These are phyloP conservation scores for Cercospora zeae-maydis DNA, from an alignment of 2,329 filamentous ascomycete species.

Conservation along the genomic window DNA sequence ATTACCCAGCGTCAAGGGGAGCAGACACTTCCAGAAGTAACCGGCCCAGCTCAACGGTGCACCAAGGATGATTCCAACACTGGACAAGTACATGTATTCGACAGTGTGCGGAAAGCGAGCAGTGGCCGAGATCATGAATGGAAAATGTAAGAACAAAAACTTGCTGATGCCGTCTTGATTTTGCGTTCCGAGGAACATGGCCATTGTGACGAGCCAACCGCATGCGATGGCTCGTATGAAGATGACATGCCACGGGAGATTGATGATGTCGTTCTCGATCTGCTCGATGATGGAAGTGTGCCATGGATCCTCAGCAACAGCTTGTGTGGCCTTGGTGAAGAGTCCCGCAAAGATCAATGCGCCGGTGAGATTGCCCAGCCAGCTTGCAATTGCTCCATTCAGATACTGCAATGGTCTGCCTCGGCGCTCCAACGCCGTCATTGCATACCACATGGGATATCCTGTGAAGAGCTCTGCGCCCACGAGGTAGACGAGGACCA, in stretches of 20 bases:
- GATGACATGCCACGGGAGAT: conserved; percentile 26
- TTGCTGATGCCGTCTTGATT: conserved; percentile 34
- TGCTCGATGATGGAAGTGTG: conserved; percentile 23
- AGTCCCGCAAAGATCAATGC: conserved; percentile 19
- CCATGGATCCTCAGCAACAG: conserved; percentile 25
- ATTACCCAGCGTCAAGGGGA: conserved; percentile 31
- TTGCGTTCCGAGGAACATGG: conserved; percentile 33
- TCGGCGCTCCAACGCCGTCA: conserved; percentile 27
- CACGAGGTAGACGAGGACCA: conserved; percentile 31
- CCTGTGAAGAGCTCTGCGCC: conserved; percentile 34
- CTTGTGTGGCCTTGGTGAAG: conserved; percentile 24
- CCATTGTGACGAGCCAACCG: conserved; percentile 31
- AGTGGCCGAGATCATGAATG: conserved; percentile 30
- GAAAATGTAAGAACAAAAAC: conserved; percentile 28
- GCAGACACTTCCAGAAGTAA: conserved; percentile 30
- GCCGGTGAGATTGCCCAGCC: conserved; percentile 28
- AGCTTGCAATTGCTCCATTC: conserved; percentile 15
- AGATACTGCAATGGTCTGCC: conserved; percentile 25
- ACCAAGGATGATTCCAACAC: conserved; percentile 28
- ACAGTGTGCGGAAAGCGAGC: conserved; percentile 33
- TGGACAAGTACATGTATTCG: conserved; percentile 32
- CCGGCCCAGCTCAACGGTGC: conserved; percentile 23
- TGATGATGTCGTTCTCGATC: conserved; percentile 26
- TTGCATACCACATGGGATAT: conserved; percentile 33
- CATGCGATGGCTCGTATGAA: conserved; percentile 31